Evolutionary conservation across 805 yeast species (phyloP), one percentile per base, ranked within the genome.

Genomic region (Scheffersomyces stipitis): DNA sequence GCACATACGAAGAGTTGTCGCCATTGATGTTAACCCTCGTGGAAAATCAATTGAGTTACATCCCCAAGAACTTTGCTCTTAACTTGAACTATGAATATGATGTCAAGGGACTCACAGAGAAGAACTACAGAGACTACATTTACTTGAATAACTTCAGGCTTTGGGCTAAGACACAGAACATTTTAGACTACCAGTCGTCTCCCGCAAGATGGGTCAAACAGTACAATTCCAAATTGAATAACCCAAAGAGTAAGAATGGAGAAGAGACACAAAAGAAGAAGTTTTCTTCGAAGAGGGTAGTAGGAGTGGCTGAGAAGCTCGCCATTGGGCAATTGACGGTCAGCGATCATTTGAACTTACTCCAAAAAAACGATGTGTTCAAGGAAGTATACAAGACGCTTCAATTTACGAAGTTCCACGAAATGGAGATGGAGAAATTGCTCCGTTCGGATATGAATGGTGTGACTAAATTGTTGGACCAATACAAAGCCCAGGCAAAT

Each of bases 81-180:
- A 37, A 56, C 16, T 49, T 67, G 12, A 42, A 49, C 26, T 33
- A 46, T 15, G 72, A 67, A 45, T 67, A 67, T 45, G 32, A 42
- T 14, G 28, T 37, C 3, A 36, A 32, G 20, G 60, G 64, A 3
- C 36, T 60, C 39, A 31, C 45, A n/a, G 41, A 45, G 4, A 51
- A 50, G 39, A 48, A 33, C 34, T 60, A 48, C 40, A 26, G 31
- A 4, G 52, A 49, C 15, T 56, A 55, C 35, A 44, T 56, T 14
- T 66, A 51, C 45, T 39, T 62, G 29, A 61, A 58, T 4, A 64
- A 58, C 38, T 40, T 65, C 16, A 45, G 70, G 28, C 44, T 63
- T 34, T 66, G 72, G 72, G 41, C 66, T 10, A 38, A 32, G 15
- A 48, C 61, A 3, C 46, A 49, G 18, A 41, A 38, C 3, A 33